Percentiles rank a stretch among this genome's conserved stretches.
Evolutionary conservation across 352 stramenopile species (phyloP).

Genomic region (Phytophthora pluvialis): DNA sequence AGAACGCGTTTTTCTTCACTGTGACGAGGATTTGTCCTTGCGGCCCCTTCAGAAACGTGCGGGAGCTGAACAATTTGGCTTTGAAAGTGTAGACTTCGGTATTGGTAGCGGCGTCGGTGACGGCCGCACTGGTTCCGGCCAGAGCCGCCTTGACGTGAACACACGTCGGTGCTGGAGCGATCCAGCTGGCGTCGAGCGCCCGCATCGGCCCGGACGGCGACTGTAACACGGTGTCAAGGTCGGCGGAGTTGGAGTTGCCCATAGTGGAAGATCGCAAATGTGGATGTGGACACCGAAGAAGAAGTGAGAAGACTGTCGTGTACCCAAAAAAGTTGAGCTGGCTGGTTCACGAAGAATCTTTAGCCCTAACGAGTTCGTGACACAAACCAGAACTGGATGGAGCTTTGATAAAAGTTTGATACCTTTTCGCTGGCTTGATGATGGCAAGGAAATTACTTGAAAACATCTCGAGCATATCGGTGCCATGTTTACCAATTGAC

Average conservation of each 20-base stretch:
- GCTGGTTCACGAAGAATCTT: too few species aligned
- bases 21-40: not conserved
- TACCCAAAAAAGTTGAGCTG: too few species aligned
- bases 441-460: too few species aligned
- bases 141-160: constrained; percentile 1
- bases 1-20: not conserved
- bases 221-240: not conserved
- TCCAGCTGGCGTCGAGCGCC: constrained; percentile 1
- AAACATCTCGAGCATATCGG: too few species aligned
- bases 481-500: not conserved
- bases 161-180: not conserved
- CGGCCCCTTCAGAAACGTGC: not conserved
- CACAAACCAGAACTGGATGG: too few species aligned
- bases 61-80: not conserved
- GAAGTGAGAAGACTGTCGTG: not conserved
- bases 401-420: too few species aligned
- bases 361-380: too few species aligned
- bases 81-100: not conserved
- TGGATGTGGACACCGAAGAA: not conserved
- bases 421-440: too few species aligned
- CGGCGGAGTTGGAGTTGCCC: constrained; percentile 1
- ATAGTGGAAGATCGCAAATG: not conserved
- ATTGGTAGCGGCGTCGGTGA: not conserved
- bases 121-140: not conserved
- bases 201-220: not conserved